phyloP scores from a whole-genome alignment of 371 early-diverging fungal genomes.

The Fennellomyces sp. region DNA sequence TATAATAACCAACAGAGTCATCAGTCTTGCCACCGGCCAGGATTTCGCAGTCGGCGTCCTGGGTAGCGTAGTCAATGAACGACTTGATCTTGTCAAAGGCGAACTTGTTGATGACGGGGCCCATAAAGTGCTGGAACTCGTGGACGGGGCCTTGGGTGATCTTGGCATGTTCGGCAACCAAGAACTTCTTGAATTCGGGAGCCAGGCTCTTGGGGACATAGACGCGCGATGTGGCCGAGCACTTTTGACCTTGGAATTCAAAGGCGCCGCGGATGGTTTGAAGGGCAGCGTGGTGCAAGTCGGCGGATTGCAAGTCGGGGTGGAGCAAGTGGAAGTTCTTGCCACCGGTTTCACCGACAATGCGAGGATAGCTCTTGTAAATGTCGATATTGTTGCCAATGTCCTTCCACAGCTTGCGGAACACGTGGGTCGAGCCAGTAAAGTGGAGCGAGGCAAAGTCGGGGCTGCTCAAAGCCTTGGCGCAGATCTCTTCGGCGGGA shows the following conservation, averaged over 20 bases:
- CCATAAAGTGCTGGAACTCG: slow-evolving; percentile 80
- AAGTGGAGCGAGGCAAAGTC: slow-evolving; percentile 97
- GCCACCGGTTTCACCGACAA: slow-evolving; percentile 98
- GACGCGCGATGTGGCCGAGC: slow-evolving; percentile 91
- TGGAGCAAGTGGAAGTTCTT: slow-evolving; percentile 98
- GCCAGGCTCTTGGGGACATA: slow-evolving; percentile 89
- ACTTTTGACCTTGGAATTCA: slow-evolving; percentile 98
- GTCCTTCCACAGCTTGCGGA: slow-evolving; percentile 91
- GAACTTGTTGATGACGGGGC: slow-evolving; percentile 86
- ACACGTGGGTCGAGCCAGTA: slow-evolving; percentile 94
- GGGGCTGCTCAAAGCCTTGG: slow-evolving; percentile 76
- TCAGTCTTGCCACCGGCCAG: slow-evolving; percentile 84
- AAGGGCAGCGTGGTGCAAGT: slow-evolving; percentile 57
- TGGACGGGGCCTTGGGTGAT: slow-evolving; percentile 87
- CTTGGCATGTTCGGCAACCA: slow-evolving; percentile 69
- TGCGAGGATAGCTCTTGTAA: slow-evolving; percentile 94
- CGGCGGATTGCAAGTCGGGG: slow-evolving; percentile 57
- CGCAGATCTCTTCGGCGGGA: slow-evolving; percentile 76
- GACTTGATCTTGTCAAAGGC: slow-evolving; percentile 94
- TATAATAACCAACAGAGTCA: slow-evolving; percentile 88
- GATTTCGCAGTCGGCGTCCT: slow-evolving; percentile 68
- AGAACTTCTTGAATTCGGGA: slow-evolving; percentile 71
- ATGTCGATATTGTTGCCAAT: slow-evolving; percentile 89
- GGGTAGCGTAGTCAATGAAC: slow-evolving; percentile 81
- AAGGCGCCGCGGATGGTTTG: slow-evolving; percentile 94